Evolutionary conservation across 106 monocot genomes (phyloP), one percentile per base, ranked within the genome.

Genomic region (Phalaenopsis equestris): DNA sequence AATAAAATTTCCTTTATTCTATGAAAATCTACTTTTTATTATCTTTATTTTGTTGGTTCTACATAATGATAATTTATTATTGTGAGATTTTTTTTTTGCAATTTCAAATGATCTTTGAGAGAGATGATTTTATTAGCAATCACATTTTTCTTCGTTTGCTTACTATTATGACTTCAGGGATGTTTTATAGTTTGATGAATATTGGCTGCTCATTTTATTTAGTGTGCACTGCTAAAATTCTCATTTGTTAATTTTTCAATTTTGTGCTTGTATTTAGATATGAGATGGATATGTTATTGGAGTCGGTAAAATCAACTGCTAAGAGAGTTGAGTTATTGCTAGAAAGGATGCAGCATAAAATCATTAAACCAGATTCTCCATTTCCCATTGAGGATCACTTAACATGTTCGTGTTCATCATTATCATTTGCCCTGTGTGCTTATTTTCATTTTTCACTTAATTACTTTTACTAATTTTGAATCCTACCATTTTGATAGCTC

Each of bases 251-350:
- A 16, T 8, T 57, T 10, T 57, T 57, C 19, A 19, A 57, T 57
- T 57, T 57, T 8, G 8, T 70, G 9, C 12, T 70, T 79, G 75
- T 48, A 30, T 49, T 85, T 76, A 95, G 95, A 81, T 95, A 89
- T 86, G 95, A 95, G 84, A 82, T 92, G 42, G 95, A 95, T 67
- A 92, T 95, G 95, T 56, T 95, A 64, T 64, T 95, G 43, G 92
- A 95, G 75, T 86, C 89, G 0, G 87, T 88, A n/a, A 92, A 87
- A 83, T 86, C 65, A 67, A 90, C 92, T 56, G 87, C 83, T 56
- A 85, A 80, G 79, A 67, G 80, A 56, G 88, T 92, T 46, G 87
- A 92, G 56, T 87, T 92, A 56, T 81, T 92, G 75, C 47, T 92
- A 84, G 87, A 88, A 42, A 84, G 80, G 46, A 85, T 91, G 83